These are phyloP conservation scores for Suhomyces ambrosiae DNA, from an alignment of 1,139 yeast species.

Conservation along the genomic window DNA sequence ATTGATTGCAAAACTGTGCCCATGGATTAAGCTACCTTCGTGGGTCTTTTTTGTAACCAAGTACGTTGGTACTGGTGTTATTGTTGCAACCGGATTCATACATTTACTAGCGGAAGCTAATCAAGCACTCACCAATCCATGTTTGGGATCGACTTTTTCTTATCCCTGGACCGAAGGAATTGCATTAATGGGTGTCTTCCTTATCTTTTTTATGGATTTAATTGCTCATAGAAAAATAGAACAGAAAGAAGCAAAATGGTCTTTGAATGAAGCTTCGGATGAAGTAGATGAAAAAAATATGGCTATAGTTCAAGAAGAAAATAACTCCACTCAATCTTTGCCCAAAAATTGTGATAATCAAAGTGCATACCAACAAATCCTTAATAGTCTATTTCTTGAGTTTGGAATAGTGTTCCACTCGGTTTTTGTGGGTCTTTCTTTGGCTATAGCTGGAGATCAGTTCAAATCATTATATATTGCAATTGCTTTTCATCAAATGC, in stretches of 20 bases:
- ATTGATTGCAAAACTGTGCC: slow-evolving; percentile 24
- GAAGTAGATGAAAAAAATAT: not conserved
- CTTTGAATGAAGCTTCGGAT: not conserved
- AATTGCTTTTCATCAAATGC: slow-evolving; percentile 43
- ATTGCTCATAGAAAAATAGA: slow-evolving; percentile 28
- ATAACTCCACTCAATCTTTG: not conserved
- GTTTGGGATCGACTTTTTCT: slow-evolving; percentile 38
- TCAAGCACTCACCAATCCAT: slow-evolving; percentile 30
- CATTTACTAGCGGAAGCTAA: slow-evolving; percentile 36
- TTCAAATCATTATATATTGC: slow-evolving; percentile 40
- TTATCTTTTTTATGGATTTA: slow-evolving; percentile 35
- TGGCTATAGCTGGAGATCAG: slow-evolving; percentile 43
- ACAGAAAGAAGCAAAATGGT: slow-evolving; percentile 2
- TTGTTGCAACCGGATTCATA: slow-evolving; percentile 38
- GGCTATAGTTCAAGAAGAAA: not conserved
- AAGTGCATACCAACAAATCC: slow-evolving; percentile 21
- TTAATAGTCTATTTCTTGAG: slow-evolving; percentile 35
- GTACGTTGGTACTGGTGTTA: slow-evolving; percentile 39
- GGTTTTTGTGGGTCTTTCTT: slow-evolving; percentile 42
- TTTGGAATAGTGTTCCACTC: slow-evolving; percentile 46
- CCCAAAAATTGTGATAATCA: slow-evolving; percentile 1
- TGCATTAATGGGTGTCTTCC: slow-evolving; percentile 39
- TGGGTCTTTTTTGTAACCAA: slow-evolving; percentile 31
- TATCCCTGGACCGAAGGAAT: slow-evolving; percentile 49
- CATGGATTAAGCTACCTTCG: slow-evolving; percentile 25